A percentile compares a stretch with the other conserved stretches of the same genome.
phyloP scores from a whole-genome alignment of 306 rosid species.

The Gastrolobium bilobum region DNA sequence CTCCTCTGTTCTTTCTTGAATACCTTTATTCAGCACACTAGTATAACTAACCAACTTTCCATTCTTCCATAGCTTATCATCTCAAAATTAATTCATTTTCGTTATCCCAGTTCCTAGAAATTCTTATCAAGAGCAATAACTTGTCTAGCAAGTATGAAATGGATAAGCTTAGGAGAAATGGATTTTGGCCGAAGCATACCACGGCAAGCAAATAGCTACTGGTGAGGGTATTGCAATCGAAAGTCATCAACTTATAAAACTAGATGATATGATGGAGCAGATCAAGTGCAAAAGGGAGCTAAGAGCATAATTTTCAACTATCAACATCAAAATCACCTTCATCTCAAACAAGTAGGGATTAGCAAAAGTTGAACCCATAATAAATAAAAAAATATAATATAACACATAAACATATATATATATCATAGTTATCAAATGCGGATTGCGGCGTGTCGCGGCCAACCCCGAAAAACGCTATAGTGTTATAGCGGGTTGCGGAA shows the following conservation, averaged over 20 bases:
- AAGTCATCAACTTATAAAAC: background rate
- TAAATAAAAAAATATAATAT: no score
- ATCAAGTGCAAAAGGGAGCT: background rate
- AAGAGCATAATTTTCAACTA: background rate
- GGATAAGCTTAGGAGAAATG: background rate
- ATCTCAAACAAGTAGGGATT: no score
- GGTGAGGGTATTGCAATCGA: background rate
- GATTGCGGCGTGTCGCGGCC: no score
- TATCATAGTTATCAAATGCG: no score
- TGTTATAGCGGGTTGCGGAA: no score
- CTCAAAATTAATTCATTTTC: background rate
- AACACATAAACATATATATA: no score
- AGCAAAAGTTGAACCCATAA: no score
- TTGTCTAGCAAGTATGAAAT: background rate
- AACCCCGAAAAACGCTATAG: no score
- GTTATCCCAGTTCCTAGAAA: background rate
- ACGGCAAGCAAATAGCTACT: background rate
- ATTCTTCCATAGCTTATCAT: background rate
- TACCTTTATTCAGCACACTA: background rate
- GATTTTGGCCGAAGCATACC: background rate
- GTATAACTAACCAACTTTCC: background rate
- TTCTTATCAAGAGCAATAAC: background rate
- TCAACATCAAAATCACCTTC: no score
- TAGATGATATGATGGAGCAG: background rate
- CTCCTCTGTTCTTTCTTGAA: background rate